Evolutionary conservation across 2,329 filamentous ascomycete species (phyloP).

Genomic region (Beauveria sp.): DNA sequence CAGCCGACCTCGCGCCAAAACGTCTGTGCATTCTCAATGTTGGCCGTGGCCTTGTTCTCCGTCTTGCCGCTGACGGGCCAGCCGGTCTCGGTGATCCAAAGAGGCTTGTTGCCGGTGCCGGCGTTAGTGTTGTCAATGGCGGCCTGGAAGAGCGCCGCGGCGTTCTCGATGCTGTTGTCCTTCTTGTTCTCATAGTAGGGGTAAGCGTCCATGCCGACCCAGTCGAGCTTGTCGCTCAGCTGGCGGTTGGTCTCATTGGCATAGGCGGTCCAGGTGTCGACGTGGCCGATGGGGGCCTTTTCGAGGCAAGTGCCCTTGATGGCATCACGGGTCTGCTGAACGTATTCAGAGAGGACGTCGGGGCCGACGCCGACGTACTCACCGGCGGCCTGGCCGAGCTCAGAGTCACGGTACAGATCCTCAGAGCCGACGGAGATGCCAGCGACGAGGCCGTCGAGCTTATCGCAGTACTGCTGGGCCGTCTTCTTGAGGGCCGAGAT

Average conservation of each 20-base stretch:
- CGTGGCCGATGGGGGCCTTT: constrained; percentile 63
- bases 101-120: constrained; percentile 56
- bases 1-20: constrained; percentile 79
- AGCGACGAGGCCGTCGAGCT: constrained; percentile 59
- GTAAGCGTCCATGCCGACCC: constrained; percentile 78
- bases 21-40: constrained; percentile 59
- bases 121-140: constrained; percentile 53
- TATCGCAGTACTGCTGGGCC: constrained; percentile 58
- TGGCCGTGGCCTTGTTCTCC: constrained; percentile 55
- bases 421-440: constrained; percentile 84
- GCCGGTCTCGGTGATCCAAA: constrained; percentile 86
- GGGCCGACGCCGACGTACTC: constrained; percentile 58
- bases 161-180: constrained; percentile 57
- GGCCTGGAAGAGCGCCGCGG: constrained; percentile 58
- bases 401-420: constrained; percentile 74
- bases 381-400: constrained; percentile 56
- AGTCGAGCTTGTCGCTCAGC: constrained; percentile 65
- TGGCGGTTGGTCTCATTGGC: constrained; percentile 64
- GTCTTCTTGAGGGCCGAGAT: constrained; percentile 63
- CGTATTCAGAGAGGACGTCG: constrained; percentile 57
- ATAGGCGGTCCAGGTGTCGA: constrained; percentile 83
- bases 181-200: constrained; percentile 71
- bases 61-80: constrained; percentile 69
- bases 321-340: constrained; percentile 56
- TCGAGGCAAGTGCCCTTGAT: constrained; percentile 56